These are phyloP conservation scores for Somion occarium DNA, from an alignment of 1,284 basidiomycete genomes.

Conservation along the genomic window DNA sequence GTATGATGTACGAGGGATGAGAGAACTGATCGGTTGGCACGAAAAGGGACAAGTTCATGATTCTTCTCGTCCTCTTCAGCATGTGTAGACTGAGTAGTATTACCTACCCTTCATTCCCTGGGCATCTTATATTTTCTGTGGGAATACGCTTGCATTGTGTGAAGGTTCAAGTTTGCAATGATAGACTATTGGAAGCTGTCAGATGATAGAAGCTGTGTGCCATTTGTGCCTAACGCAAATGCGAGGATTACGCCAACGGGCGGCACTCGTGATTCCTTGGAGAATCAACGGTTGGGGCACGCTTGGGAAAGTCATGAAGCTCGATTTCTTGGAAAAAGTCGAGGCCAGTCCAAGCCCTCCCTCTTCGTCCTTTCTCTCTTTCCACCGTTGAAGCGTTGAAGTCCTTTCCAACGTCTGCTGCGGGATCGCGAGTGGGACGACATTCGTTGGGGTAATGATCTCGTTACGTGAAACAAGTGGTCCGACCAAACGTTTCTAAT, in stretches of 20 bases:
- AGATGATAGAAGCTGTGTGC: no score
- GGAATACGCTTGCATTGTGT: no score
- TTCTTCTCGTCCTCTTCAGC: neutral
- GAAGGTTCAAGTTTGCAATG: no score
- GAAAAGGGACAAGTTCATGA: slow-evolving; percentile 24
- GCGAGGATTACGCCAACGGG: no score
- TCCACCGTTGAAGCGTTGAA: neutral
- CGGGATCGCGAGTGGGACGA: neutral
- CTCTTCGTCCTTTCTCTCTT: neutral
- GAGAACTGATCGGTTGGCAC: slow-evolving; percentile 65
- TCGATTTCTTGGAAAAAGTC: neutral
- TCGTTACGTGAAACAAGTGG: neutral
- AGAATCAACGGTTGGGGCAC: neutral
- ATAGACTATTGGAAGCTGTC: no score
- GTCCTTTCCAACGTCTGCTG: neutral
- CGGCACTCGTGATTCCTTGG: neutral
- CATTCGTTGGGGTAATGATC: neutral
- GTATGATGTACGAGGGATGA: slow-evolving; percentile 75
- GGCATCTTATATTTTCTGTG: no score
- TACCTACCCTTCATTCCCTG: no score
- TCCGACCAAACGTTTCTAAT: neutral
- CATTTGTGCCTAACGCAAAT: no score
- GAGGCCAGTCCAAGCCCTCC: neutral
- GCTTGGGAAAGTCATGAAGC: neutral
- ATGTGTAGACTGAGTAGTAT: no score